A percentile compares a stretch with the other conserved stretches of the same genome.
phyloP scores from a whole-genome alignment of 1,139 yeast genomes.

The Spathaspora sp. region DNA sequence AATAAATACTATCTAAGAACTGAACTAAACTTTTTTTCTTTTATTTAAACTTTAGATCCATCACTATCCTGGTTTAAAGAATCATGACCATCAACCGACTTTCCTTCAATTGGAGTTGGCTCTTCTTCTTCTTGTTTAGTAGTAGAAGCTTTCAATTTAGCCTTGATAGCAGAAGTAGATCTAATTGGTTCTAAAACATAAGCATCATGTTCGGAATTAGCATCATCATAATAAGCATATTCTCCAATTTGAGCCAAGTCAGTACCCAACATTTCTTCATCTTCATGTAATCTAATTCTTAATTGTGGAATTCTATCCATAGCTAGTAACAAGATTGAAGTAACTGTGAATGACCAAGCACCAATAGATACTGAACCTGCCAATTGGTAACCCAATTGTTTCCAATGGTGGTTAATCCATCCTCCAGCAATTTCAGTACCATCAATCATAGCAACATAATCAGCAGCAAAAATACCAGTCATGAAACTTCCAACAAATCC shows the following conservation, averaged over 20 bases:
- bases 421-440: constrained; percentile 82
- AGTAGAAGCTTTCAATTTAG: constrained; percentile 3
- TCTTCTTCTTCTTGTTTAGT: neutral
- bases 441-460: constrained; percentile 79
- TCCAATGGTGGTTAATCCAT: constrained; percentile 89
- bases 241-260: constrained; percentile 90
- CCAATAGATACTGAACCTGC: constrained; percentile 79
- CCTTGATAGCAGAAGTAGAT: constrained; percentile 45
- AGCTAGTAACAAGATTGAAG: constrained; percentile 64
- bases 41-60: neutral
- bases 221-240: constrained; percentile 67
- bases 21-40: neutral
- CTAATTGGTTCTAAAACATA: constrained; percentile 78
- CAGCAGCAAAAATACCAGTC: constrained; percentile 93
- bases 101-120: constrained; percentile 2
- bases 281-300: constrained; percentile 81
- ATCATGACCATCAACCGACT: constrained; percentile 1
- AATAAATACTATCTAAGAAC: constrained; percentile 1
- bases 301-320: constrained; percentile 84
- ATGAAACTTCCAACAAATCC: constrained; percentile 80
- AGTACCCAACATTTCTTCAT: constrained; percentile 87
- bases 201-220: constrained; percentile 34
- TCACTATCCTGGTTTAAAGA: constrained; percentile 3
- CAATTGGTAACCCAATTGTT: constrained; percentile 89
- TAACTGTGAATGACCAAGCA: constrained; percentile 78